These are phyloP conservation scores for Elsinoe necatrix DNA, from an alignment of 2,329 filamentous ascomycete genomes.

Conservation along the genomic window DNA sequence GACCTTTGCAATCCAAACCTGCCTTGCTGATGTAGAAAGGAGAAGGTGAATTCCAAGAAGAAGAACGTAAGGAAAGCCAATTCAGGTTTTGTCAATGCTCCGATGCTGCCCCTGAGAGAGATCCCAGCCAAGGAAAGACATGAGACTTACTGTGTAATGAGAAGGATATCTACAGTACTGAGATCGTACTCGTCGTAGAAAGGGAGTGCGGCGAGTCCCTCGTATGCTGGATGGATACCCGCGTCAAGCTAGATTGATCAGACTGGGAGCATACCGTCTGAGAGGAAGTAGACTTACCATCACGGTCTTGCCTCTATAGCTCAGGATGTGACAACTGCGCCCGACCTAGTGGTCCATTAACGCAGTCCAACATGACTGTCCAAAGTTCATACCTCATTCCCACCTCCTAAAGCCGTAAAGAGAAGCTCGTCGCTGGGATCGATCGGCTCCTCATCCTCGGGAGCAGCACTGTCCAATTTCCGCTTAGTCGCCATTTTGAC, in stretches of 20 bases:
- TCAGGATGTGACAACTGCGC: slow-evolving; percentile 91
- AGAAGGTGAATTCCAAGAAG: not conserved
- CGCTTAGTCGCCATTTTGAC: slow-evolving; percentile 81
- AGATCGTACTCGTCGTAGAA: slow-evolving; percentile 99
- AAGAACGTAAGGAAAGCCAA: not conserved
- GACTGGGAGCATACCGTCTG: slow-evolving; percentile 20
- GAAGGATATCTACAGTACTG: slow-evolving; percentile 89
- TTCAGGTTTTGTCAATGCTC: not conserved
- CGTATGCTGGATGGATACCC: slow-evolving; percentile 92
- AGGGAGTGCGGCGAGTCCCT: slow-evolving; percentile 83
- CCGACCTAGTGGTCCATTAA: not conserved
- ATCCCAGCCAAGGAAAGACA: slow-evolving; percentile 3
- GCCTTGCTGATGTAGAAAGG: not conserved
- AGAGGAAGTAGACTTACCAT: slow-evolving; percentile 57
- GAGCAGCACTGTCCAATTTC: slow-evolving; percentile 64
- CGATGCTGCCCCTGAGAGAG: not conserved
- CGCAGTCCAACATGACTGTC: not conserved
- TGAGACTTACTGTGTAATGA: slow-evolving; percentile 96
- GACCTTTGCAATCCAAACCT: not conserved
- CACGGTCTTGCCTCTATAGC: slow-evolving; percentile 98
- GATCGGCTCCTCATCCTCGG: slow-evolving; percentile 69
- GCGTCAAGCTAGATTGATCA: slow-evolving; percentile 66
- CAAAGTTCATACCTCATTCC: slow-evolving; percentile 74
- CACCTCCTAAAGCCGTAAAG: slow-evolving; percentile 87
- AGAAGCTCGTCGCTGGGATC: slow-evolving; percentile 90